Evolutionary conservation across 106 monocot species (phyloP), one percentile per base, ranked within the genome.

Genomic region (Gastrodia elata): DNA sequence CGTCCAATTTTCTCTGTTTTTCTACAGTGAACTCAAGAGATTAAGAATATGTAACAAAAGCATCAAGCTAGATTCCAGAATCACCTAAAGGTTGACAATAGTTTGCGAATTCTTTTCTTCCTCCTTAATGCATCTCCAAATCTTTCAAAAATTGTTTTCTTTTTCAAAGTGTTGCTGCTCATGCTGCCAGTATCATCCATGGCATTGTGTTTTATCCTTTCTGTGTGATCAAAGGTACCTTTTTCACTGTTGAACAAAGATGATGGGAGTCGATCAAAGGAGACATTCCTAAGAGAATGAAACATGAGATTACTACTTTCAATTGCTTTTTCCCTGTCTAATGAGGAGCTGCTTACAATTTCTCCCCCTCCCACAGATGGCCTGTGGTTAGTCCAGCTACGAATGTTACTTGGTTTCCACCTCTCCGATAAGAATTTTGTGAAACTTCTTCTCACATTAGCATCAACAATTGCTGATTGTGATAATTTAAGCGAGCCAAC

Each of bases 91-190:
- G 28, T 52, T 52, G 52, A 22, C 52, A 22, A 28, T 65, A 78
- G 71, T 26, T 40, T 69, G 13, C 74, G 79, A 43, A 79, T 71
- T 71, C 79, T 82, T 69, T 68, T 75, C 38, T 85, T 75, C 38
- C 87, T 81, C 70, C 79, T 81, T 30, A 85, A 24, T 28, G 82
- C 70, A 6, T 83, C 83, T 20, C 83, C 85, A 65, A 91, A 79
- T 65, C 56, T 87, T 36, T 75, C 44, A 72, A 91, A 52, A 67
- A 87, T 77, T 8, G 70, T 56, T 52, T 71, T 78, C 73, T 81
- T 87, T 78, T 83, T 82, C 74, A 76, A 74, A 9, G 28, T 1
- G 28, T 58, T 73, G n/a, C n/a, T n/a, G n/a, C n/a, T n/a, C n/a
- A n/a, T n/a, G n/a, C n/a, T n/a, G n/a, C n/a, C n/a, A 34, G 56